These are phyloP conservation scores for Sarcodon sp. DNA, from an alignment of 768 basidiomycete genomes.

Conservation along the genomic window DNA sequence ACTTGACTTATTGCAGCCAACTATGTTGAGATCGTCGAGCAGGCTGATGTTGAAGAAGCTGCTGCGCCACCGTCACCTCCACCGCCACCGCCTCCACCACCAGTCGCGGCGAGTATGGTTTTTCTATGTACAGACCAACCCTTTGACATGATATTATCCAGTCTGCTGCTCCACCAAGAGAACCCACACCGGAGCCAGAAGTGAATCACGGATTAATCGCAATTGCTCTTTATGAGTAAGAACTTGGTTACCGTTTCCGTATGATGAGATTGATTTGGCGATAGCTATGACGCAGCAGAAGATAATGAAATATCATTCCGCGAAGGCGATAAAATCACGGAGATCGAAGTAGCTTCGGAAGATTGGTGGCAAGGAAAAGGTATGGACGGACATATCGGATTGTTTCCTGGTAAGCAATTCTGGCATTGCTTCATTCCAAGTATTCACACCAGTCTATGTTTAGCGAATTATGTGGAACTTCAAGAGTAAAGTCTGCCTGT, in stretches of 20 bases:
- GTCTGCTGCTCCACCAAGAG: slow-evolving; percentile 23
- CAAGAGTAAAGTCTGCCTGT: slow-evolving; percentile 2
- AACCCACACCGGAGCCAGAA: slow-evolving; percentile 30
- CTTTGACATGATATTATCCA: neutral
- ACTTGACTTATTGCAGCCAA: slow-evolving; percentile 37
- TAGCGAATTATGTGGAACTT: slow-evolving; percentile 14
- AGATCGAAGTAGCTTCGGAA: slow-evolving; percentile 74
- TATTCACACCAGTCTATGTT: slow-evolving; percentile 9
- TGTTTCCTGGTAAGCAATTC: slow-evolving; percentile 58
- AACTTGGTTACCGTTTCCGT: slow-evolving; percentile 2
- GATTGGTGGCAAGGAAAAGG: slow-evolving; percentile 82
- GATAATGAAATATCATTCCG: slow-evolving; percentile 84
- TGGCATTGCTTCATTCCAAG: neutral
- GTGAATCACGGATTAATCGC: slow-evolving; percentile 47
- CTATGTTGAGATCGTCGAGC: slow-evolving; percentile 71
- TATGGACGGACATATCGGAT: slow-evolving; percentile 38
- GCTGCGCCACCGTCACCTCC: slow-evolving; percentile 47
- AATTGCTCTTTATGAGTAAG: slow-evolving; percentile 62
- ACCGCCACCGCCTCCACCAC: slow-evolving; percentile 39
- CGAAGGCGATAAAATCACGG: slow-evolving; percentile 69
- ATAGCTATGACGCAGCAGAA: slow-evolving; percentile 79
- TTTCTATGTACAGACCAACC: neutral
- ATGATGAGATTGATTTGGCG: slow-evolving; percentile 2
- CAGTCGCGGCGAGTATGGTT: neutral
- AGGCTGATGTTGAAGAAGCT: slow-evolving; percentile 26